Conservation (phyloP, 1,284 basidiomycete genomes). For the Salmacisia buchloeana region DNA sequence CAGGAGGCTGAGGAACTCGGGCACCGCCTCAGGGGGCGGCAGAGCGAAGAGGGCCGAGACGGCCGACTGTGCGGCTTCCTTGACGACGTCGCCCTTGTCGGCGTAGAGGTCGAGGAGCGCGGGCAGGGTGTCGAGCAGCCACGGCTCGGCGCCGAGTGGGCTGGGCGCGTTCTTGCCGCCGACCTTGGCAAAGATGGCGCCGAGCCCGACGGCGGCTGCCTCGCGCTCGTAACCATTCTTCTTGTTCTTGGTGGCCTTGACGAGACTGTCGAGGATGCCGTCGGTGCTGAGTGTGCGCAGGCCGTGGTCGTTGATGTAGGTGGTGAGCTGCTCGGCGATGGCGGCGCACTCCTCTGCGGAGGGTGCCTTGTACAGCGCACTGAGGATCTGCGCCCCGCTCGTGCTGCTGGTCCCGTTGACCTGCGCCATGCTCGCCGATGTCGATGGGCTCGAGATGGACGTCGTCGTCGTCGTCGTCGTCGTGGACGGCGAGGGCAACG, state of each 20-base stretch:
- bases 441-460: no score
- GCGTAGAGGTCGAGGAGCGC: conserved; percentile 77
- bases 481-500: no score
- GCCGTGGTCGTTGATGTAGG: conserved; percentile 48
- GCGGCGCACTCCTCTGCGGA: conserved; percentile 35
- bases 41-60: conserved; percentile 78
- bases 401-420: not conserved
- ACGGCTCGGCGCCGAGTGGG: conserved; percentile 64
- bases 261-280: conserved; percentile 49
- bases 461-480: no score
- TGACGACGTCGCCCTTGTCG: conserved; percentile 92
- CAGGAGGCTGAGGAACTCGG: conserved; percentile 65
- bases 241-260: conserved; percentile 66
- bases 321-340: conserved; percentile 51
- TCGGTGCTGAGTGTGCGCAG: conserved; percentile 48
- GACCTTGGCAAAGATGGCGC: conserved; percentile 48
- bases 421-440: not conserved
- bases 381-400: not conserved
- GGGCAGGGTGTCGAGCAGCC: conserved; percentile 73
- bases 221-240: conserved; percentile 89
- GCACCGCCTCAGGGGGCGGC: conserved; percentile 70
- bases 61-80: conserved; percentile 73
- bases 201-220: conserved; percentile 70
- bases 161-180: conserved; percentile 58
- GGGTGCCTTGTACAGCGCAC: conserved; percentile 34